phyloP scores from a whole-genome alignment of 2,329 filamentous ascomycete genomes.

The Monosporascus sp. region DNA sequence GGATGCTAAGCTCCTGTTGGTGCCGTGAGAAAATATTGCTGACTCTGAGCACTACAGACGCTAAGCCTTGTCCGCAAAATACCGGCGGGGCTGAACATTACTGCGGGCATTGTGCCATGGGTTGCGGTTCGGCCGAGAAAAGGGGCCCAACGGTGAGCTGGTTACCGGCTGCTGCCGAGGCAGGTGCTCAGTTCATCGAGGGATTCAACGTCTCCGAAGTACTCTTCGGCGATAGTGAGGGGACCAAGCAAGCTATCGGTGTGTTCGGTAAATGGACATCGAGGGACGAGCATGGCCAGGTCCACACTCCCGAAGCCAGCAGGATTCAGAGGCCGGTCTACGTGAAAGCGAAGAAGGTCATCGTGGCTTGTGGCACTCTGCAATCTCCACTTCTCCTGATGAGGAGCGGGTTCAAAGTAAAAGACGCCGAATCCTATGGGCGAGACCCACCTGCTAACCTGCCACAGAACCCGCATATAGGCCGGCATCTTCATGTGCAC shows the following conservation, averaged over 20 bases:
- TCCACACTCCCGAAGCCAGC: constrained; percentile 44
- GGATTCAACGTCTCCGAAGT: constrained; percentile 70
- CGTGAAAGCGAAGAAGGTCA: constrained; percentile 73
- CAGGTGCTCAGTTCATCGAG: constrained; percentile 78
- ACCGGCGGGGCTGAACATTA: constrained; percentile 68
- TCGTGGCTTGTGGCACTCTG: constrained; percentile 72
- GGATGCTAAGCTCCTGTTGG: too few relatives aligned
- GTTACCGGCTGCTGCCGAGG: constrained; percentile 71
- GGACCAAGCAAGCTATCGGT: constrained; percentile 57
- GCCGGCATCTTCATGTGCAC: constrained; percentile 76
- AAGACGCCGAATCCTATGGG: constrained; percentile 12
- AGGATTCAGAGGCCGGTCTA: constrained; percentile 55
- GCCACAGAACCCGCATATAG: constrained; percentile 67
- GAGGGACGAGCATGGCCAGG: constrained; percentile 56
- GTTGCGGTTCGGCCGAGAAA: constrained; percentile 65
- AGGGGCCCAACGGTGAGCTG: constrained; percentile 72
- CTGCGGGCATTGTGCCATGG: constrained; percentile 61
- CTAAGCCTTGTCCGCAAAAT: constrained; percentile 71
- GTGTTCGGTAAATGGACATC: constrained; percentile 72
- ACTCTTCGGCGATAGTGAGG: constrained; percentile 53
- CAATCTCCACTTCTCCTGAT: constrained; percentile 71
- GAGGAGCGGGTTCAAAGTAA: constrained; percentile 68
- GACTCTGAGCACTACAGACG: constrained; percentile 20
- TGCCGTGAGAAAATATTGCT: not conserved
- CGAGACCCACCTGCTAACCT: not conserved